phyloP scores from a whole-genome alignment of 2,329 filamentous ascomycete genomes.

The Penicillium polonicum region DNA sequence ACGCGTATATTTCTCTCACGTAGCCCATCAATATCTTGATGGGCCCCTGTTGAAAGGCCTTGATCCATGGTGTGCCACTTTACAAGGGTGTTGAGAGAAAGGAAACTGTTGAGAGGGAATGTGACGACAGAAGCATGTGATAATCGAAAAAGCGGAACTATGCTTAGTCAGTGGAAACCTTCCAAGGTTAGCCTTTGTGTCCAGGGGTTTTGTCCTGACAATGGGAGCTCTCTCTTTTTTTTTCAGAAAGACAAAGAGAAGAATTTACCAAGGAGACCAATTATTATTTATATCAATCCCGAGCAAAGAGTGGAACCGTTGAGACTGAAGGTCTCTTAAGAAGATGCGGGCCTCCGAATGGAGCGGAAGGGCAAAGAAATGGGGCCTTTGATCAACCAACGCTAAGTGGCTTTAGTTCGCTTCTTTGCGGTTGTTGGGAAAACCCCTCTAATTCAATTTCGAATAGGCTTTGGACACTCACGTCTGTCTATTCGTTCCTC shows the following conservation, averaged over 20 bases:
- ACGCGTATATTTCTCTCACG: conserved; percentile 48
- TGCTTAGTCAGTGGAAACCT: conserved; percentile 13
- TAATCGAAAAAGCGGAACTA: conserved; percentile 14
- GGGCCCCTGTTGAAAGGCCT: conserved; percentile 39
- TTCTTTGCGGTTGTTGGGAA: conserved; percentile 6
- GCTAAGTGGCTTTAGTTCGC: conserved; percentile 6
- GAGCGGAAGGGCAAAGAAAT: conserved; percentile 29
- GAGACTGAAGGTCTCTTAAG: conserved; percentile 5
- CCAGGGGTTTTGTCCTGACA: not conserved
- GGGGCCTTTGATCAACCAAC: conserved; percentile 6
- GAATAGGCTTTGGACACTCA: not conserved
- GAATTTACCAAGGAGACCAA: not conserved
- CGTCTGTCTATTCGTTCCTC: not conserved
- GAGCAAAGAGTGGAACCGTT: conserved; percentile 12
- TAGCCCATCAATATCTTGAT: conserved; percentile 42
- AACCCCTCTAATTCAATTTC: not conserved
- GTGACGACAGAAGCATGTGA: conserved; percentile 30
- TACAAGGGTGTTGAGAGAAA: conserved; percentile 20
- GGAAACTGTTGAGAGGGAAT: conserved; percentile 21
- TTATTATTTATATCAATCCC: conserved; percentile 18
- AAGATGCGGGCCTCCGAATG: conserved; percentile 24
- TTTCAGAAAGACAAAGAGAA: conserved; percentile 3
- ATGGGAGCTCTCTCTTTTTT: not conserved
- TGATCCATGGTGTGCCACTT: conserved; percentile 35
- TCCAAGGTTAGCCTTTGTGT: not conserved